Percentiles rank a stretch among this genome's conserved stretches.
phyloP scores from a whole-genome alignment of 2,329 filamentous ascomycete genomes.

The Phoma sp. region DNA sequence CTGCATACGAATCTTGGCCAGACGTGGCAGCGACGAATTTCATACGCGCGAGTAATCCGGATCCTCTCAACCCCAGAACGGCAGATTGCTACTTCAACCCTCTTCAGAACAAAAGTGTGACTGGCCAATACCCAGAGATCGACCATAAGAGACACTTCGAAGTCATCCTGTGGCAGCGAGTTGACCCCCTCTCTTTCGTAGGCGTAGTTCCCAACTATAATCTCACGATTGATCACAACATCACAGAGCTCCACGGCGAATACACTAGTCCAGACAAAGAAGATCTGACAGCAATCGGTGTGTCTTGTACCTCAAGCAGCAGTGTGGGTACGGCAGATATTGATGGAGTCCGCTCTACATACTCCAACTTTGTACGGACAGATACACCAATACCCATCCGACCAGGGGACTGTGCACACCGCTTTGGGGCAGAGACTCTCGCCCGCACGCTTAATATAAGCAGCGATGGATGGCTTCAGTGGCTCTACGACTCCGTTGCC shows the following conservation, averaged over 20 bases:
- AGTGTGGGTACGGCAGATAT: constrained; percentile 14
- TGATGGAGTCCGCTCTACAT: constrained; percentile 8
- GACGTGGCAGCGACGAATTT: background rate
- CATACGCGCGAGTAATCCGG: background rate
- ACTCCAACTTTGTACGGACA: constrained; percentile 11
- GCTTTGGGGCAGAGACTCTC: background rate
- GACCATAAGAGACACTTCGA: background rate
- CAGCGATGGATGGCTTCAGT: background rate
- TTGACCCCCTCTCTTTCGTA: no score
- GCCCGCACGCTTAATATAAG: background rate
- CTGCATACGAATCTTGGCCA: background rate
- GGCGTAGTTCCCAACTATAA: background rate
- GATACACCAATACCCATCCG: constrained; percentile 8
- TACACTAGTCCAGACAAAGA: background rate
- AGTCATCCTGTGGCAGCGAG: constrained; percentile 1
- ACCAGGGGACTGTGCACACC: background rate
- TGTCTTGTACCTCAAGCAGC: constrained; percentile 11
- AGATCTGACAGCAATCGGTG: constrained; percentile 12
- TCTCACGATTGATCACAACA: background rate
- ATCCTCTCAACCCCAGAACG: background rate
- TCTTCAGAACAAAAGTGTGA: background rate
- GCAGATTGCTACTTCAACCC: background rate
- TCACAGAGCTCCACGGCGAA: background rate
- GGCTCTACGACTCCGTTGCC: background rate
- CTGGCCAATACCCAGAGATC: background rate